Evolutionary conservation across 1,284 basidiomycete genomes (phyloP).

Genomic region (Microstroma glucosiphilum): DNA sequence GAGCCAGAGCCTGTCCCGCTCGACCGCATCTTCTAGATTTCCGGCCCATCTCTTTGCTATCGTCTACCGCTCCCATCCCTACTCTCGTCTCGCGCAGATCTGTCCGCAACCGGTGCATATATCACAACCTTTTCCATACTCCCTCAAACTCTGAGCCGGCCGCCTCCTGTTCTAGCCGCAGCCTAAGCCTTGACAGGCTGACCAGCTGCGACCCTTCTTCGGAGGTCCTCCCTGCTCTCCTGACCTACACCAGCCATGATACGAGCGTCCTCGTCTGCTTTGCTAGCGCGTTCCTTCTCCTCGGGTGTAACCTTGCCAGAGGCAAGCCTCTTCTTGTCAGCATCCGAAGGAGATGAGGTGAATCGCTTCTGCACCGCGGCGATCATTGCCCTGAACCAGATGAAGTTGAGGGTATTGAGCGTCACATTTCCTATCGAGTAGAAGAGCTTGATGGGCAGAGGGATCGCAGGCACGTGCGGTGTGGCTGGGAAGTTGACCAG

Average conservation of each 20-base stretch:
- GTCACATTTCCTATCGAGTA: slow-evolving; percentile 36
- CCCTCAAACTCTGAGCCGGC: no score
- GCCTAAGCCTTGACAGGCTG: no score
- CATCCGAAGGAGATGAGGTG: slow-evolving; percentile 16
- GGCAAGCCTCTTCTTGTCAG: not conserved
- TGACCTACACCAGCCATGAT: not conserved
- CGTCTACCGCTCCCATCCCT: no score
- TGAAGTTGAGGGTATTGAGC: slow-evolving; percentile 49
- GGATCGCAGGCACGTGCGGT: slow-evolving; percentile 29
- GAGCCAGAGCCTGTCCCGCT: no score
- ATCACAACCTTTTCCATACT: no score
- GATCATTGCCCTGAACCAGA: slow-evolving; percentile 50
- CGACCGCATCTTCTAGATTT: no score
- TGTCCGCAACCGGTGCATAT: no score
- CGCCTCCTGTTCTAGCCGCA: no score
- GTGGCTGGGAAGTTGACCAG: slow-evolving; percentile 32
- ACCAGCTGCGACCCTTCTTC: no score
- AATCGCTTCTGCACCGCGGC: slow-evolving; percentile 50
- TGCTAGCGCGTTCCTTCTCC: not conserved
- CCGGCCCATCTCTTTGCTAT: no score
- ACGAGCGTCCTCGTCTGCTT: not conserved
- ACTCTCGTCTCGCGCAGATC: no score
- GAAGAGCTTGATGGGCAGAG: slow-evolving; percentile 20
- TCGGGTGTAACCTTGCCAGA: not conserved
- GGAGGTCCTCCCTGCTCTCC: not conserved